A percentile compares a stretch with the other conserved stretches of the same genome.
phyloP scores from a whole-genome alignment of 108 stramenopile genomes.

The Cylindrotheca fusiformis region DNA sequence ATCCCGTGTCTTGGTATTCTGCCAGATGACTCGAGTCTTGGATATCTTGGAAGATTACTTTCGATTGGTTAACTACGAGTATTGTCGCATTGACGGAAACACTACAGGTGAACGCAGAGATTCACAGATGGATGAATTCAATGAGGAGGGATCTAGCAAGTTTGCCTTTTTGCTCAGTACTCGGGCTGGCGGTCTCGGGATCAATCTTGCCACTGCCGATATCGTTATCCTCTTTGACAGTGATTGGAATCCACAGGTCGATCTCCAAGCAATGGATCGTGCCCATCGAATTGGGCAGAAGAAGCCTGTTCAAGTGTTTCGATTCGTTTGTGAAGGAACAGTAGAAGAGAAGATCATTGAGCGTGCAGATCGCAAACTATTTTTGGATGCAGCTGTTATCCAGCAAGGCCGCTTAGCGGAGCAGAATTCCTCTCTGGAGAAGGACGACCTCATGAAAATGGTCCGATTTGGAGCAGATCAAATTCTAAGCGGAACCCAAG shows the following conservation, averaged over 20 bases:
- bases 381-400: conserved; percentile 98
- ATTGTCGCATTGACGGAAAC: conserved; percentile 97
- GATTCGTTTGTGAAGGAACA: conserved; percentile 95
- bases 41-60: conserved; percentile 97
- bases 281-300: conserved; percentile 97
- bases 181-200: conserved; percentile 96
- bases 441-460: conserved; percentile 98
- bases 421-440: conserved; percentile 81
- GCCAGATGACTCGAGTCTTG: conserved; percentile 96
- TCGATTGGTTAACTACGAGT: conserved; percentile 74
- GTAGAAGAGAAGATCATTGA: conserved; percentile 99
- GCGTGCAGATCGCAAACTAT: conserved; percentile 97
- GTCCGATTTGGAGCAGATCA: conserved; percentile 98
- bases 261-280: conserved; percentile 95
- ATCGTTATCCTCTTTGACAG: conserved; percentile 97
- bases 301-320: conserved; percentile 97
- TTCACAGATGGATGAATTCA: conserved; percentile 94
- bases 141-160: conserved; percentile 85
- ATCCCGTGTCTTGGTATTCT: conserved; percentile 95
- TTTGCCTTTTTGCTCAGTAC: conserved; percentile 97
- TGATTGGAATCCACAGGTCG: conserved; percentile 81
- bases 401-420: conserved; percentile 96
- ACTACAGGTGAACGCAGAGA: conserved; percentile 94
- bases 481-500: conserved; percentile 85
- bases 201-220: conserved; percentile 98